Evolutionary conservation across 257 asterid genomes (phyloP).

Genomic region (Fraxinus excelsior): DNA sequence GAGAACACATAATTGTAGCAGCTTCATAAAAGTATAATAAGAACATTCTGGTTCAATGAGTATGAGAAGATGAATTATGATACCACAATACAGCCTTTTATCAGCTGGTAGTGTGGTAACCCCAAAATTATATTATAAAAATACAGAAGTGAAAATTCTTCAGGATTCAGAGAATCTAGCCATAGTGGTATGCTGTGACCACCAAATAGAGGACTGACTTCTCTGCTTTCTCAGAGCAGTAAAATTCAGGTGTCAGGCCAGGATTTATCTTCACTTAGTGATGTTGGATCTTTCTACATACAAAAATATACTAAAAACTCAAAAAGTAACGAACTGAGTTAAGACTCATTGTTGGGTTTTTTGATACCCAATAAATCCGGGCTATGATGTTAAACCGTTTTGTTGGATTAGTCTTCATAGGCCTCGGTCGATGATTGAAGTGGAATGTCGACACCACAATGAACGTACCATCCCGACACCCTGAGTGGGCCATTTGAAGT

Average conservation of each 20-base stretch:
- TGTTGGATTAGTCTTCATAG: too few species aligned
- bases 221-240: neutral
- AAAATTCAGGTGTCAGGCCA: neutral
- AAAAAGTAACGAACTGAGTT: neutral
- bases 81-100: neutral
- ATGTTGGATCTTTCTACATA: neutral
- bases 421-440: too few species aligned
- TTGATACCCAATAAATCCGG: too few species aligned
- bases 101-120: neutral
- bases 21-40: neutral
- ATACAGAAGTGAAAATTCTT: neutral
- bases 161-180: neutral
- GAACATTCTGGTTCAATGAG: neutral
- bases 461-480: too few species aligned
- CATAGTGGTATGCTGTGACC: neutral
- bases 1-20: neutral
- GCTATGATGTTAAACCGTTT: too few species aligned
- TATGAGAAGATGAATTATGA: neutral
- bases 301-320: neutral
- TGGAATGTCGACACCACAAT: too few species aligned
- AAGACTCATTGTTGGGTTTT: too few species aligned
- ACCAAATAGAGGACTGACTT: neutral
- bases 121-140: neutral
- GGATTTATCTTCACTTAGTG: neutral
- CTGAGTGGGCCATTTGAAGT: too few species aligned